These are phyloP conservation scores for Colletotrichum tropicale DNA, from an alignment of 2,329 filamentous ascomycete genomes.

Conservation along the genomic window DNA sequence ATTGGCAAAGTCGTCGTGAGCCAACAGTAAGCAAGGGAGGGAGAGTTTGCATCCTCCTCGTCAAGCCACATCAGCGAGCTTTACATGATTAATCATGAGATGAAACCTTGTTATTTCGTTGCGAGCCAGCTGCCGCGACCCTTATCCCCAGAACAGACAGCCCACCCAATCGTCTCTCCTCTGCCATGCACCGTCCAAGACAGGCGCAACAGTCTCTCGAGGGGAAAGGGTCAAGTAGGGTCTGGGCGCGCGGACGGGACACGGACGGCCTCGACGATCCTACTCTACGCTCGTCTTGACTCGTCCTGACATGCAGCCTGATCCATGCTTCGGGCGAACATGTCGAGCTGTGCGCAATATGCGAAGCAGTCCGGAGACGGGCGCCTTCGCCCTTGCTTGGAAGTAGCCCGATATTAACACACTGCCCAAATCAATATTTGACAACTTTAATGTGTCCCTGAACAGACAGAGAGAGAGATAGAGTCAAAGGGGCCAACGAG, in stretches of 20 bases:
- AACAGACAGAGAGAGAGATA: background rate
- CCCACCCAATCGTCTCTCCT: background rate
- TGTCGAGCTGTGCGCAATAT: background rate
- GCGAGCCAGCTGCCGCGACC: background rate
- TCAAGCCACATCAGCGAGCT: background rate
- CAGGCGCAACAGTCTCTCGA: background rate
- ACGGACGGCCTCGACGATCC: constrained; percentile 13
- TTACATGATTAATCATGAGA: background rate
- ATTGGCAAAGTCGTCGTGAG: background rate
- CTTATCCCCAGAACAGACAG: background rate
- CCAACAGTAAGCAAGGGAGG: constrained; percentile 9
- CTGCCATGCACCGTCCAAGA: constrained; percentile 9
- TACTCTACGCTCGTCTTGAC: constrained; percentile 1
- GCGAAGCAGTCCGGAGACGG: background rate
- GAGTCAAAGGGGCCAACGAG: background rate
- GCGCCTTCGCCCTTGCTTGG: background rate
- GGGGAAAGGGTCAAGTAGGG: background rate
- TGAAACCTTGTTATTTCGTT: constrained; percentile 19
- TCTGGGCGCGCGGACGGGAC: constrained; percentile 8
- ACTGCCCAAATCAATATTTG: background rate
- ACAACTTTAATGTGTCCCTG: background rate
- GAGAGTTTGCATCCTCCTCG: background rate
- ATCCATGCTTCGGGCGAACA: constrained; percentile 13
- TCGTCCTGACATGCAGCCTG: constrained; percentile 4
- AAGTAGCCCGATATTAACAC: background rate